phyloP scores from a whole-genome alignment of 441 rosid genomes.

The Pelargonium fulgidum region DNA sequence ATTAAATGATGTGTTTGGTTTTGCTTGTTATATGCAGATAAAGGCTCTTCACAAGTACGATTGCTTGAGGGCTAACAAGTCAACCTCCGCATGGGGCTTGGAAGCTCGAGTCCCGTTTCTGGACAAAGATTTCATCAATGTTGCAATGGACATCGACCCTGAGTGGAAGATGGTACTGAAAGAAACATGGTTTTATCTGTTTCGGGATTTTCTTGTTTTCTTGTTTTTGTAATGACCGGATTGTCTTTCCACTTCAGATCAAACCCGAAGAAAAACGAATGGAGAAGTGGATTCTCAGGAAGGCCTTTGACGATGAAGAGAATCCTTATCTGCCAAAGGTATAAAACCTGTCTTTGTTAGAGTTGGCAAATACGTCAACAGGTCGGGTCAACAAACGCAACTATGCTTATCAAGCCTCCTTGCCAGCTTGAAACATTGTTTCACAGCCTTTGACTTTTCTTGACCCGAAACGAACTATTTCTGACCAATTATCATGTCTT shows the following conservation, averaged over 20 bases:
- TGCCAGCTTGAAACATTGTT: no score
- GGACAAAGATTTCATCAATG: conserved; percentile 70
- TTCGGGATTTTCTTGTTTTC: background rate
- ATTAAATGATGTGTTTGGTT: background rate
- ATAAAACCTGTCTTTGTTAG: background rate
- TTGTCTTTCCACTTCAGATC: conserved; percentile 31
- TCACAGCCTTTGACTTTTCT: no score
- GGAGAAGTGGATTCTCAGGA: conserved; percentile 76
- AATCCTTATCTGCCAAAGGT: conserved; percentile 76
- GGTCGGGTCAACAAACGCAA: no score
- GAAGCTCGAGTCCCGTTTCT: conserved; percentile 99
- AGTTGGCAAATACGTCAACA: no score
- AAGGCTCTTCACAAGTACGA: conserved; percentile 94
- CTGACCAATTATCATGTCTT: background rate
- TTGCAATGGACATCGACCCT: conserved; percentile 90
- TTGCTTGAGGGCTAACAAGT: conserved; percentile 95
- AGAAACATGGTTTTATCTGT: background rate
- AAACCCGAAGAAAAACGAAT: conserved; percentile 67
- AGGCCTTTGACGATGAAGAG: conserved; percentile 71
- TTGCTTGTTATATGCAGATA: conserved; percentile 40
- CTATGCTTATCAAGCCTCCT: no score
- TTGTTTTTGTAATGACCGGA: background rate
- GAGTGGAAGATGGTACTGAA: conserved; percentile 84
- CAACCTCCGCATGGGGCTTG: conserved; percentile 98
- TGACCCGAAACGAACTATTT: no score